phyloP scores from a whole-genome alignment of 176 grass and related monocot genomes.

The Themeda triandra region DNA sequence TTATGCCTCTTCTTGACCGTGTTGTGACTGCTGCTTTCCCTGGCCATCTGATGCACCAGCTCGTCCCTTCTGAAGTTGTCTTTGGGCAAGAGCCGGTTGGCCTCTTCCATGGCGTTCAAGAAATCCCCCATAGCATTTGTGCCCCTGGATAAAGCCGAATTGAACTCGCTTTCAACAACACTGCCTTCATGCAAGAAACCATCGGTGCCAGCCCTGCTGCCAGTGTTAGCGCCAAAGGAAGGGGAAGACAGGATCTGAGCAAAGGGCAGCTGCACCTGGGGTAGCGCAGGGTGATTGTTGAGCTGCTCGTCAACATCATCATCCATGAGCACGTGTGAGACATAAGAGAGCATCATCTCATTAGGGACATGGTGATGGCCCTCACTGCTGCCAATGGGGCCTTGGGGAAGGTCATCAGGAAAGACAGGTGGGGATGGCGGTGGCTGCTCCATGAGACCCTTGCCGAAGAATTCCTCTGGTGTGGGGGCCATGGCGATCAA shows the following conservation, averaged over 20 bases:
- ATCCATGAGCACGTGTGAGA: background rate
- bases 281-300: background rate
- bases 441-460: background rate
- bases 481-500: too few relatives aligned
- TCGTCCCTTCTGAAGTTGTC: too few relatives aligned
- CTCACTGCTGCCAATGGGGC: background rate
- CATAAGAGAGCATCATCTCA: conserved; percentile 21
- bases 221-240: too few relatives aligned
- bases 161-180: too few relatives aligned
- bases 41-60: too few relatives aligned
- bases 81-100: too few relatives aligned
- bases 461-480: conserved; percentile 11
- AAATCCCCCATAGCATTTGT: background rate
- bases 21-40: too few relatives aligned
- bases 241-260: background rate
- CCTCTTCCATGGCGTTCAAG: too few relatives aligned
- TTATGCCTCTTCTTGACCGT: too few relatives aligned
- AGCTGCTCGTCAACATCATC: background rate
- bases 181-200: too few relatives aligned
- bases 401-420: background rate
- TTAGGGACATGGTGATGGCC: background rate
- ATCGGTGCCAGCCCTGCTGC: too few relatives aligned
- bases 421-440: conserved; percentile 4
- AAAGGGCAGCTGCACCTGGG: background rate
- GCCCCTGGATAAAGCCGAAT: background rate